Evolutionary conservation across 75 land plant species (phyloP), one percentile per base, ranked within the genome.

Genomic region (Azolla pinnata): DNA sequence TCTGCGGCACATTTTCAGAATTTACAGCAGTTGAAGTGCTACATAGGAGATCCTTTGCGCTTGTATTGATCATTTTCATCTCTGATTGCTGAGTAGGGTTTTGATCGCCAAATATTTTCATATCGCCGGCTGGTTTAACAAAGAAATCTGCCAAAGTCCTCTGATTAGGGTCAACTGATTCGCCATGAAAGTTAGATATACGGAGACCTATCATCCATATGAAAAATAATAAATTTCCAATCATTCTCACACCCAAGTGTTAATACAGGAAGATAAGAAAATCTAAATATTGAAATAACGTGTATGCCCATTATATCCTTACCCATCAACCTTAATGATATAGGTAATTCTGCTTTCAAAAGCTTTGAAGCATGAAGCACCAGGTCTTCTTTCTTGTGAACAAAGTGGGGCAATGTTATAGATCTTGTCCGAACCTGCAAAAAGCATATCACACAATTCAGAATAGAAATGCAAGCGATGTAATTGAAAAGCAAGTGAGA

Each of bases 261-360:
- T n/a, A n/a, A n/a, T n/a, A n/a, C n/a, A n/a, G n/a, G n/a, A n/a
- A n/a, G n/a, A n/a, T n/a, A 24, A 33, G 61, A 34, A 44, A 27
- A 23, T 24, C 26, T 17, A 10, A 27, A 53, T 24, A 26, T 23
- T 2, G 16, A 29, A 65, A 57, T 28, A 28, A 24, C n/a, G n/a
- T n/a, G n/a, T n/a, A n/a, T n/a, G n/a, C n/a, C n/a, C n/a, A n/a
- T n/a, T n/a, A n/a, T n/a, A n/a, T 24, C 5, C 73, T 12, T 78
- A 89, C 96, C 96, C 31, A 89, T 80, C 58, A 89, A 60, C 58
- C 96, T 76, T 30, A 86, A 33, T 17, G 96, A 89, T 47, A 83
- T 44, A 56, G 91, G 91, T 47, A 89, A 79, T 57, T 89, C 96
- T 33, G 80, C 80, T 69, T 81, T 89, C 3, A 89, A 65, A 25